Percentiles rank a stretch among this genome's conserved stretches.
These are phyloP conservation scores for Penicillium olsonii DNA, from an alignment of 2,329 filamentous ascomycete species.

Conservation along the genomic window DNA sequence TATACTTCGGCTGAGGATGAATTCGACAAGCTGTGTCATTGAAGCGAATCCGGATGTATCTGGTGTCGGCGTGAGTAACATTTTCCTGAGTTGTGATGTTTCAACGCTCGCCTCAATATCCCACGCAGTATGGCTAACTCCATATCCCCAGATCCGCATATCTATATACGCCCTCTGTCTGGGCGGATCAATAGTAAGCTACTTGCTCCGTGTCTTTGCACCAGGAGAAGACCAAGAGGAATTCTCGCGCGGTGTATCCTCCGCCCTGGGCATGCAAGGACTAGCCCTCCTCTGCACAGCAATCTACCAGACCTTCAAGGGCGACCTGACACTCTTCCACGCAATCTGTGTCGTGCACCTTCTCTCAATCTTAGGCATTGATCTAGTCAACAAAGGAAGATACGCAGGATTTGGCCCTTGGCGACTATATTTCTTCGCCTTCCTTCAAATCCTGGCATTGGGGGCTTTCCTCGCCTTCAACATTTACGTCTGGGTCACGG, in stretches of 20 bases:
- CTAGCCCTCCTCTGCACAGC: constrained; percentile 22
- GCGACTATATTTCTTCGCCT: constrained; percentile 16
- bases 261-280: constrained; percentile 19
- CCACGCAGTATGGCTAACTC: background rate
- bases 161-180: constrained; percentile 21
- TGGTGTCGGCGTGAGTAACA: constrained; percentile 15
- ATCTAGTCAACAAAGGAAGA: constrained; percentile 18
- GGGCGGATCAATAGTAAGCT: constrained; percentile 16
- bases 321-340: constrained; percentile 21
- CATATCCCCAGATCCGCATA: constrained; percentile 13
- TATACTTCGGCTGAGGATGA: constrained; percentile 8
- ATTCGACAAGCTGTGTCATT: constrained; percentile 16
- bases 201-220: constrained; percentile 14
- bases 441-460: constrained; percentile 11
- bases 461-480: constrained; percentile 18
- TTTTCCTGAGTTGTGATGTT: background rate
- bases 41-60: constrained; percentile 19
- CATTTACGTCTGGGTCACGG: constrained; percentile 18
- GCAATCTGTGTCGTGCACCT: constrained; percentile 22
- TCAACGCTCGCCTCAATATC: background rate
- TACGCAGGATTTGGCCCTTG: constrained; percentile 19
- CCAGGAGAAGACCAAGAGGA: constrained; percentile 19
- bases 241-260: constrained; percentile 18
- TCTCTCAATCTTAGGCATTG: constrained; percentile 15
- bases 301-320: constrained; percentile 19